Base-by-base conservation (phyloP, 164 flowering plant species). In the Vitis amurensis region DNA sequence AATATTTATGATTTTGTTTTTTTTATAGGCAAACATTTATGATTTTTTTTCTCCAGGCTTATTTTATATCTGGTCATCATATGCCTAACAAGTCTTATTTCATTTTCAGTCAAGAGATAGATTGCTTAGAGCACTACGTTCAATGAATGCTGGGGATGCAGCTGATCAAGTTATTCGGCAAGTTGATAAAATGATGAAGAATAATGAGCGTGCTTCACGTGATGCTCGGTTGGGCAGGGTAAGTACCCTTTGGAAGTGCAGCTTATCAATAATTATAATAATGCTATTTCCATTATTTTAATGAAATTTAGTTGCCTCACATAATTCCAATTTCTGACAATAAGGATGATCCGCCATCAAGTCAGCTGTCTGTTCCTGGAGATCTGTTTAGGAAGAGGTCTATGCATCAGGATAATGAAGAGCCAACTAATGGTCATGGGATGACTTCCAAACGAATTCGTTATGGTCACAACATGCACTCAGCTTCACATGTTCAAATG, bases 91-190 rank as follows among this genome's bases (percentile, higher is more conserved):
- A 49, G 15, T 52, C 55, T 47, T 48, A 11, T 76, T 70, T 53
- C 16, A 11, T 81, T 79, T 69, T 63, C 83, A 96, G 99, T 88
- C 98, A 56, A 90, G 98, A 78, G 99, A 96, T 58, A 87, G 73
- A 71, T 79, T 96, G 79, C 69, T 96, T 14, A 84, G 85, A 79
- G 86, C 84, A 47, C 75, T 96, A 73, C 88, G 93, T 47, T 84
- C 87, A 70, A 89, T 92, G 89, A 93, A 93, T 89, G 98, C 98
- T 74, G 99, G 95, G 55, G 99, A 93, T 77, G 97, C 94, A 44
- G 98, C 95, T 75, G 99, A 93, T 81, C 99, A 96, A 76, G 97
- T 83, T 68, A 78, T 93, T 65, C 81, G 99, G 64, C 97, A 92
- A 79, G 91, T 90, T 75, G 98, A 89, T 69, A 96, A 91, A 80